Base-by-base conservation (phyloP, 1,284 basidiomycete genomes). In the Mycena citricolor region DNA sequence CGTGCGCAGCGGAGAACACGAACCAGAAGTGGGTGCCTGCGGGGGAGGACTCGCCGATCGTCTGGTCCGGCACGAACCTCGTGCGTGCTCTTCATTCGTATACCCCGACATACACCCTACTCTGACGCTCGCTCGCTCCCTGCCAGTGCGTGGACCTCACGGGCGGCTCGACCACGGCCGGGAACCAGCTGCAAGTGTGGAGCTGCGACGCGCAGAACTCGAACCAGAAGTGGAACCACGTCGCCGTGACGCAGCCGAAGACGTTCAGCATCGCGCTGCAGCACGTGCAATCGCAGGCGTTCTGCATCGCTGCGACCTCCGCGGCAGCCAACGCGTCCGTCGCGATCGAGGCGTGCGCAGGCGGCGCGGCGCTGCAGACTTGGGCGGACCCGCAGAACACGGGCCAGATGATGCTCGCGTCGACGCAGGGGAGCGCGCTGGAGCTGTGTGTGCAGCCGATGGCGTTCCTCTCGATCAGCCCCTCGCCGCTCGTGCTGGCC, bases 141-240 rank as follows among this genome's bases (percentile, higher is more conserved):
- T 2, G 20, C 4, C 13, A 49, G 47, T 45, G 43, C 17, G 19
- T 50, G 8, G 43, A 50, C 20, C 20, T 45, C 12, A 50, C 48
- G 12, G 35, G 42, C 14, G 43, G 48, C 6, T 29, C 38, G 16
- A 8, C 40, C 2, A 24, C 37, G 4, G 33, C 44, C 39, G 43
- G 48, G 3, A 44, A 41, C 33, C 34, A 30, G 25, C 39, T 45
- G 13, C 43, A 50, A 42, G 33, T 50, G 24, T 50, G 43, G 48
- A 35, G 38, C 30, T 45, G 39, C 13, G 35, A 37, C 13, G 2
- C 25, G 8, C 13, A 5, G 5, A 42, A 50, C 22, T 7, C 22
- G 24, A 50, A 45, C 35, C 43, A 50, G 32, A 30, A 43, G 28
- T 50, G 39, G 39, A 38, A 39, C 28, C n/a, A 22, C 0, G n/a